phyloP scores from a whole-genome alignment of 169 alveolate genomes.

The Eimeria maxima region DNA sequence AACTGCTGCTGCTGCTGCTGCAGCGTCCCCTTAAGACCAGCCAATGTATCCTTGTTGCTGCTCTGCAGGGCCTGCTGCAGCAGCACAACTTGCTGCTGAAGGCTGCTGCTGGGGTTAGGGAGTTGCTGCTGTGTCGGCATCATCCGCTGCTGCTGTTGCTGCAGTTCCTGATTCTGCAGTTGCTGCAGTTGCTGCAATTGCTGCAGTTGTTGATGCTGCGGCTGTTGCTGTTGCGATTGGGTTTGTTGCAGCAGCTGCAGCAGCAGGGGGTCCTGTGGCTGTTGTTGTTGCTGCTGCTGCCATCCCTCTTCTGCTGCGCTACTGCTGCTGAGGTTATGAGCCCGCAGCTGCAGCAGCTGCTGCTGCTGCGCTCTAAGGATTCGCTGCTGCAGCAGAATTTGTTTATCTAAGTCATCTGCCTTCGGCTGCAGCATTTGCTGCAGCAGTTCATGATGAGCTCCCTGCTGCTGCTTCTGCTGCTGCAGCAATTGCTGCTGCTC shows the following conservation, averaged over 20 bases:
- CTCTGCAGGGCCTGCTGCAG: conserved; percentile 48
- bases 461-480: conserved; percentile 2
- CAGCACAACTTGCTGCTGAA: not conserved
- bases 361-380: conserved; percentile 52
- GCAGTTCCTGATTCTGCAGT: not conserved
- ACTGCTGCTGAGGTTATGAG: not conserved
- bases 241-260: conserved; percentile 30
- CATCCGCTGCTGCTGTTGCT: conserved; percentile 54
- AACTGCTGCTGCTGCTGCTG: conserved; percentile 53
- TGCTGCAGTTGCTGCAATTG: conserved; percentile 34
- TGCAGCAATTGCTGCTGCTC: conserved; percentile 26
- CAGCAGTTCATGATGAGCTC: not conserved
- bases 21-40: conserved; percentile 18
- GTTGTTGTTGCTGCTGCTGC: conserved; percentile 9
- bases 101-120: no score
- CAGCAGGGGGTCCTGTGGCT: not conserved
- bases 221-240: conserved; percentile 24
- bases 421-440: conserved; percentile 53
- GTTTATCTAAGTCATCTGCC: conserved; percentile 22
- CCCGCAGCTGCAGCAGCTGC: conserved; percentile 69
- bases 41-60: conserved; percentile 15
- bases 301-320: not conserved
- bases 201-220: not conserved
- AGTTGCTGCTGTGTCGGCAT: not conserved
- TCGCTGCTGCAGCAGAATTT: conserved; percentile 58